These are phyloP conservation scores for barrel medic (Medicago truncatula) DNA, from an alignment of 306 rosid species.

Conservation along the genomic window MtrunA17r5.0-ANR NC_053045.1:43300501-43301000, in stretches of 20 bases:
- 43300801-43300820: conserved; percentile 86
- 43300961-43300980: too few species aligned
- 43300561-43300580: background rate
- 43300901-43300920: too few species aligned
- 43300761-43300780: conserved; percentile 45
- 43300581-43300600: conserved; percentile 8
- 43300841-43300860: conserved; percentile 85
- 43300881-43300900: conserved; percentile 57
- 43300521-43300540: conserved; percentile 1
- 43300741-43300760: conserved; percentile 23
- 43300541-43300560: conserved; percentile 18
- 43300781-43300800: conserved; percentile 73
- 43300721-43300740: background rate
- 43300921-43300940: too few species aligned
- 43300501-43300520: background rate
- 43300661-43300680: conserved; percentile 16
- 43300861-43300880: conserved; percentile 67
- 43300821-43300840: conserved; percentile 86
- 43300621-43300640: conserved; percentile 27
- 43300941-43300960: too few species aligned
- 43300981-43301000: too few species aligned
- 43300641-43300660: conserved; percentile 8
- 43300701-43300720: conserved; percentile 45
- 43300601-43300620: conserved; percentile 28
- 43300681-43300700: conserved; percentile 40